phyloP scores from a whole-genome alignment of 352 stramenopile species.

The Ophiocytium majus region DNA sequence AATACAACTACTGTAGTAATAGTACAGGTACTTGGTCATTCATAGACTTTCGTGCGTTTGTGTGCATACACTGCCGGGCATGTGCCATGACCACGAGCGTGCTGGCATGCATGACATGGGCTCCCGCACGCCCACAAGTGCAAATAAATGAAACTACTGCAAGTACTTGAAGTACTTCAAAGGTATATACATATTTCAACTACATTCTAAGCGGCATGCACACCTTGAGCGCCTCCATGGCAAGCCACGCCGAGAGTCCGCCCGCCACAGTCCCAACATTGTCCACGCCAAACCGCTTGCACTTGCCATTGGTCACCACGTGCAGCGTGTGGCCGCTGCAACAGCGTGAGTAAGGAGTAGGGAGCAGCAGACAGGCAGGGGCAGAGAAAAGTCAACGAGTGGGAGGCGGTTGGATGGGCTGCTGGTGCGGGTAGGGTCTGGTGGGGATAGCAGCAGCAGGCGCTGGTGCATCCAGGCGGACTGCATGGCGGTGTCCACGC shows the following conservation, averaged over 20 bases:
- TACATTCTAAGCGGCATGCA: constrained; percentile 5
- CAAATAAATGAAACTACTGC: no score
- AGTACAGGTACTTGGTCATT: no score
- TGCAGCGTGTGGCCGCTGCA: constrained; percentile 38
- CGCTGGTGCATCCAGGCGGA: background rate
- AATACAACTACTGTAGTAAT: no score
- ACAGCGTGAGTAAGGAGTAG: background rate
- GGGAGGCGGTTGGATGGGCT: background rate
- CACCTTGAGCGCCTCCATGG: constrained; percentile 42
- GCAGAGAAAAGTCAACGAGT: background rate
- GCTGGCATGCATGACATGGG: no score
- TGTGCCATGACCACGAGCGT: no score
- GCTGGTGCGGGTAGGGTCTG: background rate
- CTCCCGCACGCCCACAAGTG: no score
- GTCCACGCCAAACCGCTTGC: constrained; percentile 54
- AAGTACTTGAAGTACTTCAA: no score
- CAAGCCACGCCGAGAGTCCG: constrained; percentile 52
- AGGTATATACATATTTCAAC: no score
- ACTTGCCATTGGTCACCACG: constrained; percentile 59
- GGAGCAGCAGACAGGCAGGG: background rate
- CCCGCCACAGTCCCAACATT: constrained; percentile 55
- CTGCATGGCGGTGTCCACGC: background rate
- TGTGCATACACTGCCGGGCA: no score
- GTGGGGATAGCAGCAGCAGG: background rate
- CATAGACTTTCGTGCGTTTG: no score